Base-by-base conservation (phyloP, 805 yeast genomes). In the Naumovozyma baii region DNA sequence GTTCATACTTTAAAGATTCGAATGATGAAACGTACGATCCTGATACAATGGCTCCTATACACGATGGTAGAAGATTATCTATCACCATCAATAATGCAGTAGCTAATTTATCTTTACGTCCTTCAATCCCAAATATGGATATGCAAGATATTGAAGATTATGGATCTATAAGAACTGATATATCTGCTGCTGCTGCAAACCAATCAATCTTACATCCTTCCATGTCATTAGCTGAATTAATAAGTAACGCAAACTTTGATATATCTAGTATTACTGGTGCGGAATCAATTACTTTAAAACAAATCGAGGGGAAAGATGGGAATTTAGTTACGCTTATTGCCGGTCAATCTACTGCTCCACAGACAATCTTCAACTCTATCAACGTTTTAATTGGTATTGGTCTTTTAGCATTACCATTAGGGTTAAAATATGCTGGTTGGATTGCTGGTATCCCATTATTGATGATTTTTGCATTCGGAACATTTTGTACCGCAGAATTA, bases 341-440 rank as follows among this genome's bases (percentile, higher is more conserved):
- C 2, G 94, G 95, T 31, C 86, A 82, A 57, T 83, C 94, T 3
- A 83, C 92, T 0, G 77, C 76, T 0, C 76, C 83, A 1, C 94
- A 83, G 55, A 83, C 94, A 0, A 64, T 80, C 4, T 81, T 83
- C 67, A 83, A 83, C 50, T 78, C 88, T 1, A 77, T 83, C 36
- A 83, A 83, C 54, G 82, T 82, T 0, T 62, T 83, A 20, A 76
- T 83, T 46, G 94, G 94, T 0, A 73, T 83, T 30, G 92, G 90
- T 1, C 67, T 83, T 37, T 66, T 83, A 33, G 79, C 92, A 0
- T 64, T 83, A 36, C 88, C 94, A 0, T 64, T 78, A 44, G 94
- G 83, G 1, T 60, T 83, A 40, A 70, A 67, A 46, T 68, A 77
- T 34, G 69, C 87, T 1, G 94, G 94, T 3, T 76, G 86, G 80